Evolutionary conservation across 2,329 filamentous ascomycete species (phyloP).

Genomic region (Knufia petricola): DNA sequence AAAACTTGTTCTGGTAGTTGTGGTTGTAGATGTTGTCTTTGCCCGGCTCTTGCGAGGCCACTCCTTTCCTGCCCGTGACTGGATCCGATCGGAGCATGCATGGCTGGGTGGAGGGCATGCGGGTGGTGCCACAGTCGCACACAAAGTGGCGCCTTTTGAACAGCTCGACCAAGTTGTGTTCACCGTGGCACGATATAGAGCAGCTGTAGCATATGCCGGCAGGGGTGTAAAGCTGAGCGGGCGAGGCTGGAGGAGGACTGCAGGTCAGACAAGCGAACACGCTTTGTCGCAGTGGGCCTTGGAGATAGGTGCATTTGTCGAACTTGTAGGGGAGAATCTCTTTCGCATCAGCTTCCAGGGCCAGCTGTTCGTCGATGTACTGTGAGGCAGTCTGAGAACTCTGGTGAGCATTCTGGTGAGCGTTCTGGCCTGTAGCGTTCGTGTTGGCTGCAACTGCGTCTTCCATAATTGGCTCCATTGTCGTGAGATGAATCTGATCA

Average conservation of each 20-base stretch:
- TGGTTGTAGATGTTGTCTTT: conserved; percentile 83
- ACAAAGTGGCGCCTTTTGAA: conserved; percentile 93
- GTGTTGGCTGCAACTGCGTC: conserved; percentile 11
- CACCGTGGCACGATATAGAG: conserved; percentile 91
- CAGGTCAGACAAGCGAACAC: conserved; percentile 92
- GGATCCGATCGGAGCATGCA: conserved; percentile 68
- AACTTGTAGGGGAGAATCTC: conserved; percentile 97
- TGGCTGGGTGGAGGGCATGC: conserved; percentile 58
- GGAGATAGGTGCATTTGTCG: conserved; percentile 80
- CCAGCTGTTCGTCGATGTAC: conserved; percentile 80
- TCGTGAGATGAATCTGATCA: too few relatives aligned
- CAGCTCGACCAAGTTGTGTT: conserved; percentile 88
- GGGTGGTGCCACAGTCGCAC: conserved; percentile 88
- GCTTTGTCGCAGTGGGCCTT: conserved; percentile 76
- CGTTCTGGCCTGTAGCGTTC: conserved; percentile 38
- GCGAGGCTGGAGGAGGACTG: conserved; percentile 62
- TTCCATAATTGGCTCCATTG: conserved; percentile 12
- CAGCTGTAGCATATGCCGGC: conserved; percentile 94
- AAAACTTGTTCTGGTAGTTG: conserved; percentile 89
- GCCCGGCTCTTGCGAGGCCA: conserved; percentile 64
- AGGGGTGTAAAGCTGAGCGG: conserved; percentile 54
- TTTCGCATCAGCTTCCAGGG: conserved; percentile 86
- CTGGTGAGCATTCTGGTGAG: too few relatives aligned
- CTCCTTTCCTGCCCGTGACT: conserved; percentile 65
- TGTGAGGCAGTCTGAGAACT: conserved; percentile 69